Evolutionary conservation across 2,329 filamentous ascomycete genomes (phyloP), one percentile per base, ranked within the genome.

Genomic region (Didymella segeticola): DNA sequence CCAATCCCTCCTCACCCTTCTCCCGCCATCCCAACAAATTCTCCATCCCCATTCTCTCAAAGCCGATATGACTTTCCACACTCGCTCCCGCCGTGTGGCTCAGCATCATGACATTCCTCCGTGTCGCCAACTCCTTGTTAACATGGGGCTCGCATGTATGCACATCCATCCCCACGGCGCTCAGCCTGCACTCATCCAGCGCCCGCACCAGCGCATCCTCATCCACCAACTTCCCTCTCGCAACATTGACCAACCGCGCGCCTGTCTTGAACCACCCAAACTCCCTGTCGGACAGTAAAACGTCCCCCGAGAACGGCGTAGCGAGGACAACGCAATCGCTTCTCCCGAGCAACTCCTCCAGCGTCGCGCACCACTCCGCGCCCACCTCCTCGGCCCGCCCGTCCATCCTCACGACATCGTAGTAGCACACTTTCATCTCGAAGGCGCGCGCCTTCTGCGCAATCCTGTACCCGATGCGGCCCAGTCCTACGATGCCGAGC

Each of bases 401-500:
- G 2, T 66, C 47, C 58, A 84, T 81, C 57, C 81, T 77, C 38
- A 79, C 70, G 1, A 88, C 73, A 68, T 90, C 87, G 65, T 83
- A 79, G 67, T 89, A 90, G 52, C 81, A 74, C 29, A 91, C 82
- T 31, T 79, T 74, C 88, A 91, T 91, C 33, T 83, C 86, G 60
- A 90, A 88, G 0, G 83, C 83, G 0, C 78, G 61, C 0, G 81
- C 83, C 61, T 87, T 88, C 41, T 81, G 70, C 0, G 85, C 89
- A 17, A 91, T 63, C 5, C 74, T 43, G 42, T 64, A 60, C 1
- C 77, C 77, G 33, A 79, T 79, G 19, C 87, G 85, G 2, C 89
- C 89, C 2, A 91, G 79, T 0, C 89, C 89, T 22, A 92, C 81
- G 23, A 91, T 80, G 0, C 88, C 89, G 0, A 91, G 78, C 0